These are phyloP conservation scores for Fusarium sp. DNA, from an alignment of 2,329 filamentous ascomycete species.

Conservation along the genomic window DNA sequence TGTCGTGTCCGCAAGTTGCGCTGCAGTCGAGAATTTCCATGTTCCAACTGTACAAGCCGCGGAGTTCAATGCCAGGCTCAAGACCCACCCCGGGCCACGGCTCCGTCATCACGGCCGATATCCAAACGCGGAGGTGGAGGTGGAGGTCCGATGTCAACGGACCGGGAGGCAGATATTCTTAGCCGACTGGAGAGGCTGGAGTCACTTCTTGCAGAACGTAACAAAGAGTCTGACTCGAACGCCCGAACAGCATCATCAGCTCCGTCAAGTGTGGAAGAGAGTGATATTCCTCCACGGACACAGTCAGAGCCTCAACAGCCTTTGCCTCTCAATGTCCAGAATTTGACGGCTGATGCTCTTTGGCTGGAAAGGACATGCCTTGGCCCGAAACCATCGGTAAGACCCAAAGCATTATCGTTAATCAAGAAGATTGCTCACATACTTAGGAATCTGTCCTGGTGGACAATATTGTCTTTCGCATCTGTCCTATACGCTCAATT, in stretches of 20 bases:
- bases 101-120: constrained; percentile 28
- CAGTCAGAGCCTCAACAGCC: constrained; percentile 21
- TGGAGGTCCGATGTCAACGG: constrained; percentile 2
- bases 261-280: constrained; percentile 15
- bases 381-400: constrained; percentile 50
- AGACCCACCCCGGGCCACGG: constrained; percentile 41
- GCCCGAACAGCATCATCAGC: constrained; percentile 6
- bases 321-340: constrained; percentile 51
- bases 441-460: constrained; percentile 50
- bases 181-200: constrained; percentile 48
- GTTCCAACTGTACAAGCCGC: constrained; percentile 55
- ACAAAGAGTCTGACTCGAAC: constrained; percentile 27
- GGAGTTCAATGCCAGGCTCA: constrained; percentile 51
- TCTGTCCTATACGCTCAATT: constrained; percentile 52
- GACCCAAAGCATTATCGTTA: constrained; percentile 10
- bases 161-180: constrained; percentile 39
- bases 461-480: constrained; percentile 52
- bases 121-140: constrained; percentile 17
- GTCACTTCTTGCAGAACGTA: constrained; percentile 42
- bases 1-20: constrained; percentile 55
- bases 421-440: constrained; percentile 3
- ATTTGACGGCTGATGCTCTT: constrained; percentile 53
- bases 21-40: constrained; percentile 55
- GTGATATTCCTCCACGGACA: constrained; percentile 5
- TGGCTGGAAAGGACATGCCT: constrained; percentile 52